Conservation (phyloP, 768 basidiomycete genomes). For the Phanerochaete carnosa region DNA sequence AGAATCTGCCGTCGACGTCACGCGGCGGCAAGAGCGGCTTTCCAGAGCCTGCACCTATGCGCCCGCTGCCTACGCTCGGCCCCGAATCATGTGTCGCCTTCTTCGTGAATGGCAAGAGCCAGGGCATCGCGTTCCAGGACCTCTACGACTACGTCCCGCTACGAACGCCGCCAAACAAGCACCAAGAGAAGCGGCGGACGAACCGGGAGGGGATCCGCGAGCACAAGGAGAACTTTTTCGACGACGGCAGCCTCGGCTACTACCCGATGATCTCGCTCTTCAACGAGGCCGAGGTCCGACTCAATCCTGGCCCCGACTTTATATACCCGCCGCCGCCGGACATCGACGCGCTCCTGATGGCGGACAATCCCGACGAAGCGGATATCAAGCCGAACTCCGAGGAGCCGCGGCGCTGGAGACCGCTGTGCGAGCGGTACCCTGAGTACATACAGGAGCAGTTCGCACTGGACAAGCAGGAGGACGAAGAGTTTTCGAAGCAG, state of each 20-base stretch:
- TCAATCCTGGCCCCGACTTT: constrained; percentile 91
- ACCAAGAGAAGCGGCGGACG: constrained; percentile 59
- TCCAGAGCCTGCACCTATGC: constrained; percentile 34
- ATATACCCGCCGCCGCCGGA: constrained; percentile 76
- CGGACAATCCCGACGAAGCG: constrained; percentile 17
- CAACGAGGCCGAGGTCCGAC: constrained; percentile 77
- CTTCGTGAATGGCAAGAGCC: constrained; percentile 87
- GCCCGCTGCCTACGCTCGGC: constrained; percentile 65
- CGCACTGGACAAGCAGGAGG: constrained; percentile 73
- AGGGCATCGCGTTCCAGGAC: constrained; percentile 82
- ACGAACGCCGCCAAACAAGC: constrained; percentile 59
- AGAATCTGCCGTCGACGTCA: constrained; percentile 60
- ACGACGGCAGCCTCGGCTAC: constrained; percentile 94
- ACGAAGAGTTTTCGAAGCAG: constrained; percentile 49
- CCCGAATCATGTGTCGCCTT: constrained; percentile 76
- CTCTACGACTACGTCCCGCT: constrained; percentile 89
- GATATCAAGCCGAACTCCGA: constrained; percentile 30
- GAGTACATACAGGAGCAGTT: constrained; percentile 87
- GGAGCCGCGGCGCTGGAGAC: constrained; percentile 58
- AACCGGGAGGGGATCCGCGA: constrained; percentile 65
- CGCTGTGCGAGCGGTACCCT: constrained; percentile 78
- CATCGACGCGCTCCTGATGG: constrained; percentile 59
- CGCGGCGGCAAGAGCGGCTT: constrained; percentile 34
- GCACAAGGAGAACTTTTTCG: constrained; percentile 80
- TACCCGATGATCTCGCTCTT: constrained; percentile 94